These are phyloP conservation scores for Solanum hybrid DNA, from an alignment of 305 asterid genomes.

Conservation along the genomic window DNA sequence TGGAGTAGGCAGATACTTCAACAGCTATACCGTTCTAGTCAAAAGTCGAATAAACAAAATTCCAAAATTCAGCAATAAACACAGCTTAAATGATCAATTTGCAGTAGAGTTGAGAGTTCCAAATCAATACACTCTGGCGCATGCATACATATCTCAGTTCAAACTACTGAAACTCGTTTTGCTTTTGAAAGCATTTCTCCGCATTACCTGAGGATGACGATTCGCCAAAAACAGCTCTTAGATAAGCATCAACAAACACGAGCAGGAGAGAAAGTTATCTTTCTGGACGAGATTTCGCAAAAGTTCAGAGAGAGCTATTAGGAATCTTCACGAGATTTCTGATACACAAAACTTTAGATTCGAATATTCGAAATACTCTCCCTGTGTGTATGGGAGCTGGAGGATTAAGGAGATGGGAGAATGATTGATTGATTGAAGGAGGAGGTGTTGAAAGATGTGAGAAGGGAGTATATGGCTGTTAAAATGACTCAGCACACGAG, in stretches of 20 bases:
- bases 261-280: not conserved
- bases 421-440: not conserved
- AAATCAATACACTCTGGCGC: not conserved
- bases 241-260: constrained; percentile 2
- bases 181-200: not conserved
- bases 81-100: no score
- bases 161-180: not conserved
- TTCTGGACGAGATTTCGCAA: not conserved
- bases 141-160: not conserved
- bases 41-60: not conserved
- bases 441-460: not conserved
- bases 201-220: not conserved
- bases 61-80: not conserved
- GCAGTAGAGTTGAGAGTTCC: not conserved
- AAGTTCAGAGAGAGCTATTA: not conserved
- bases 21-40: not conserved
- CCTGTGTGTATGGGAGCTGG: not conserved
- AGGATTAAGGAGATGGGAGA: not conserved
- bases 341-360: not conserved
- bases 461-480: not conserved
- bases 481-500: not conserved
- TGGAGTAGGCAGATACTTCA: not conserved
- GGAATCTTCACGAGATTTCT: not conserved
- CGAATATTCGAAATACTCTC: not conserved
- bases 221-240: not conserved